Conservation (phyloP, 768 basidiomycete genomes). For the Pulveroboletus sp. region DNA sequence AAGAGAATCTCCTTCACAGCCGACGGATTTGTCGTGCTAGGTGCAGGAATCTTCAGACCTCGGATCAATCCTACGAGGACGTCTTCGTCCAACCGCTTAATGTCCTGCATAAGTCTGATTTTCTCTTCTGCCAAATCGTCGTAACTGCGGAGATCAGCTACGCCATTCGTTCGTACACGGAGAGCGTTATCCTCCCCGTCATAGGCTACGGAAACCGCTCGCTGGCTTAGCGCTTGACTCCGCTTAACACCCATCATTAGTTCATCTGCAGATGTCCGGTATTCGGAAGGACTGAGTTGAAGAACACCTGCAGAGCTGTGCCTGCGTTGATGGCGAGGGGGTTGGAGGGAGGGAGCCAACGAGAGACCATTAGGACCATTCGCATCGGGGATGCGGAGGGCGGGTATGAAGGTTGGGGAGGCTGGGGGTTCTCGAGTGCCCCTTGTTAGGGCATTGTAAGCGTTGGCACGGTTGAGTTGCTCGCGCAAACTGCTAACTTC, state of each 20-base stretch:
- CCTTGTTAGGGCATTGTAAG: conserved; percentile 82
- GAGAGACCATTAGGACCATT: conserved; percentile 41
- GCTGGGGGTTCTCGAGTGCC: conserved; percentile 70
- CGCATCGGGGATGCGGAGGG: conserved; percentile 56
- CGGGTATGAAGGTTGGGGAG: conserved; percentile 86
- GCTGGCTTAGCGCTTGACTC: conserved; percentile 67
- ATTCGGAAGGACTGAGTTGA: conserved; percentile 54
- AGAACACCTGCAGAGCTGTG: conserved; percentile 87
- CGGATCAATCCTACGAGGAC: conserved; percentile 87
- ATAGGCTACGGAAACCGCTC: conserved; percentile 87
- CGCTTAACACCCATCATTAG: conserved; percentile 72
- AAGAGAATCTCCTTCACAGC: conserved; percentile 96
- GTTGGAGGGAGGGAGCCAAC: conserved; percentile 33
- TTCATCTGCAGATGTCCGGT: conserved; percentile 76
- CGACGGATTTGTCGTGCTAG: conserved; percentile 88
- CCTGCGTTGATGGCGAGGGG: conserved; percentile 70
- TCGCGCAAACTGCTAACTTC: conserved; percentile 93
- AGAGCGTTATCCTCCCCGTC: conserved; percentile 76
- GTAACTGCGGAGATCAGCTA: conserved; percentile 68
- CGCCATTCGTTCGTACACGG: conserved; percentile 61
- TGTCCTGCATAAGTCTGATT: conserved; percentile 88
- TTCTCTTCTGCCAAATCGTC: conserved; percentile 96
- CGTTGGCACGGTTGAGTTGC: conserved; percentile 94
- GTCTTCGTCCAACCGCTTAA: conserved; percentile 89
- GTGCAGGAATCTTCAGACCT: conserved; percentile 89